Evolutionary conservation across 371 early-diverging fungal genomes (phyloP).

Genomic region (Dichotomocladium elegans): DNA sequence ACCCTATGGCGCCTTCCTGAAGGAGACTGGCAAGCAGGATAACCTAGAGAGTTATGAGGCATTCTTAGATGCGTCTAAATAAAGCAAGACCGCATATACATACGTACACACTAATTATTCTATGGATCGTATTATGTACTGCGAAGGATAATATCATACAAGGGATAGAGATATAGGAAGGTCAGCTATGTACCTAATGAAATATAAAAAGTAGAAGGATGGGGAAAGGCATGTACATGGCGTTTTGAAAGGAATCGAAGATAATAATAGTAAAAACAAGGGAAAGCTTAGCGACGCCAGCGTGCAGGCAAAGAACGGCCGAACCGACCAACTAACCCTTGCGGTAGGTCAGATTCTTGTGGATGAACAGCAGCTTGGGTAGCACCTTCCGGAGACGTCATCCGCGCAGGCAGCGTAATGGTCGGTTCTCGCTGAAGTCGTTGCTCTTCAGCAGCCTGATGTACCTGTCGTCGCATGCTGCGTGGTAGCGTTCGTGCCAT

Average conservation of each 20-base stretch:
- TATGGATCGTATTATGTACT: no score
- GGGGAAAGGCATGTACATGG: neutral
- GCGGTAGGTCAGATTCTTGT: neutral
- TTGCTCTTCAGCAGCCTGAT: constrained; percentile 19
- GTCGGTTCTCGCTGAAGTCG: neutral
- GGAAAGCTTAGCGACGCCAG: neutral
- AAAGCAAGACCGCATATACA: neutral
- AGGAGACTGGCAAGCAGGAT: neutral
- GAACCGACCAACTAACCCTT: constrained; percentile 1
- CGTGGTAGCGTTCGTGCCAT: constrained; percentile 44
- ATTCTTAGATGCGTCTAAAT: constrained; percentile 3
- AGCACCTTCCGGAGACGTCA: neutral
- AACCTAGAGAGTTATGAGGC: constrained; percentile 2
- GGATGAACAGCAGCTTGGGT: neutral
- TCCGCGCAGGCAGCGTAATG: constrained; percentile 10
- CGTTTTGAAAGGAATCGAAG: neutral
- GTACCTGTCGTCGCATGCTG: constrained; percentile 44
- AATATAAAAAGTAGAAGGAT: neutral
- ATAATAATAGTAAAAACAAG: neutral
- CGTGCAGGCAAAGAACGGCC: neutral
- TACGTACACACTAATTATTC: no score
- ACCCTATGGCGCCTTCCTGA: constrained; percentile 14
- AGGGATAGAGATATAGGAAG: no score
- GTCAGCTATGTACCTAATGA: no score
- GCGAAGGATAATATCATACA: no score